Base-by-base conservation (phyloP, 768 basidiomycete species). In the Leccinum fibrillosum region DNA sequence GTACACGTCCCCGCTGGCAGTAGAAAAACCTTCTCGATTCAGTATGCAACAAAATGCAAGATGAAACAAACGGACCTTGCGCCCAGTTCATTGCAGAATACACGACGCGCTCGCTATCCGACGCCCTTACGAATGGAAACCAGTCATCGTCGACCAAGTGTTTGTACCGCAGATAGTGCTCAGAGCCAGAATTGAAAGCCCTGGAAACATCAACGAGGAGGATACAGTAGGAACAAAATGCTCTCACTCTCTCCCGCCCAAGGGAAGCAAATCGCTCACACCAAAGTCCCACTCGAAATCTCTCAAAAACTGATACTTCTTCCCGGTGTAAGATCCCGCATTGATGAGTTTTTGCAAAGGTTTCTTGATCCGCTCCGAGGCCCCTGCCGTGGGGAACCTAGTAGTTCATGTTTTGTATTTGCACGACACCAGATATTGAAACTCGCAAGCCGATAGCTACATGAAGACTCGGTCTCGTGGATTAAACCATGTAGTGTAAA, bases 21-120 rank as follows among this genome's bases (percentile, higher is more conserved):
- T 54, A 3, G 82, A 75, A 66, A 92, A 88, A 2, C 89, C 89
- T 90, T 59, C 39, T 63, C 12, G 62, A 52, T 51, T 51, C 23
- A 21, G 19, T 25, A 13, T 45, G 15, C 4, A 21, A 44, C 26
- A 53, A 9, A 25, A 44, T 42, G 15, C 2, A 25, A 10, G n/a
- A 28, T 9, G 17, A 2, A 5, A 1, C 26, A 32, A 10, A 39
- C 61, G 21, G 49, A 85, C 89, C 89, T 58, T 76, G 74, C 2
- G 78, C 77, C 90, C 91, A 92, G 64, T 89, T 90, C 6, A 67
- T 75, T 1, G 89, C 89, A 19, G 87, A 85, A 17, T 80, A 70
- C 3, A 90, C 75, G 4, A 92, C 89, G 12, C 91, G 82, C 9
- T 74, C 65, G 2, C 79, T 78, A 15, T 79, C 76, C 1, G 81